These are phyloP conservation scores for Bolboschoenus planiculmis DNA, from an alignment of 176 grass and related monocot species.

Conservation along the genomic window DNA sequence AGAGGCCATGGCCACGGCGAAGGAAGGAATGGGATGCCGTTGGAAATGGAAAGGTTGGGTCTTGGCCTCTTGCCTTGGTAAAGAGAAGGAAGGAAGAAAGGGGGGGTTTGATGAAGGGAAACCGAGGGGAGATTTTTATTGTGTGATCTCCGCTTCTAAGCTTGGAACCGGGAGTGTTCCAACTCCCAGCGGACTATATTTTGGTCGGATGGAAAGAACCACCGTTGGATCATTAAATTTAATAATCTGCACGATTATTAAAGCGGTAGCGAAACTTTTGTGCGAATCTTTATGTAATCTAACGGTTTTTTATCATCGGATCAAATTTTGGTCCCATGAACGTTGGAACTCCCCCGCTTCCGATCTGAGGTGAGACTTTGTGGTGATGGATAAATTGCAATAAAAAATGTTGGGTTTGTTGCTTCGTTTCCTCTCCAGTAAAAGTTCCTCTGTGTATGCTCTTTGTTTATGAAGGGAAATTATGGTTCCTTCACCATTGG, in stretches of 20 bases:
- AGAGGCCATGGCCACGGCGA: conserved; percentile 48
- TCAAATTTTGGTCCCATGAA: no score
- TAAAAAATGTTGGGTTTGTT: neutral
- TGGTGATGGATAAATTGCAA: neutral
- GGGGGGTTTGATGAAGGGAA: neutral
- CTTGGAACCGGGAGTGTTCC: no score
- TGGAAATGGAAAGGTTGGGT: conserved; percentile 28
- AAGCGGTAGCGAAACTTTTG: no score
- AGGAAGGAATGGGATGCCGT: conserved; percentile 22
- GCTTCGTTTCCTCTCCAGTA: neutral
- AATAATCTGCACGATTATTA: no score
- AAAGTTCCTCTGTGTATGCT: neutral
- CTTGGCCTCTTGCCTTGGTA: conserved; percentile 3
- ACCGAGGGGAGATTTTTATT: conserved; percentile 6
- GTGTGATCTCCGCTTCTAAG: neutral
- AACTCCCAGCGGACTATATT: no score
- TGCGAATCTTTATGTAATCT: no score
- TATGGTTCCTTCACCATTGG: neutral
- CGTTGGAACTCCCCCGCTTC: no score
- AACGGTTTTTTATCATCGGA: no score
- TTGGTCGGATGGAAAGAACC: no score
- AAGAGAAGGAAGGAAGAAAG: conserved; percentile 8
- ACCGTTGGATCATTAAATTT: no score
- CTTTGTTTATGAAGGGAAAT: neutral
- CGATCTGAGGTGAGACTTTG: neutral